These are phyloP conservation scores for Epichloe gansuensis DNA, from an alignment of 2,329 filamentous ascomycete species.

Conservation along the genomic window DNA sequence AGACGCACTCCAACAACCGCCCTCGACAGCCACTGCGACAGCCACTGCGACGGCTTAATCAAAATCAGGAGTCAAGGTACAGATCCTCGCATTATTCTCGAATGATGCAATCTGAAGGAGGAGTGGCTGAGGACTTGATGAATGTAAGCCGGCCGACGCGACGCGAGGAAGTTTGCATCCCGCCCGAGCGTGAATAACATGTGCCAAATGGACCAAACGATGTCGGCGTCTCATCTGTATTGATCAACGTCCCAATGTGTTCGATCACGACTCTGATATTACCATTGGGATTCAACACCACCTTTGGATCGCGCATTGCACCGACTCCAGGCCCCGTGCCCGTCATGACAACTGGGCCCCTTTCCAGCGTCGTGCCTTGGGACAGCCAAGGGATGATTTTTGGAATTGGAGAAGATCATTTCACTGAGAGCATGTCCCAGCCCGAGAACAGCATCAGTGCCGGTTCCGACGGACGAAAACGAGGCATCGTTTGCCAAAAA, in stretches of 20 bases:
- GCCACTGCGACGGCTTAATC: too few relatives aligned
- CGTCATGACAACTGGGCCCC: constrained; percentile 51
- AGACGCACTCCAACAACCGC: too few relatives aligned
- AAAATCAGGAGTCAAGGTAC: too few relatives aligned
- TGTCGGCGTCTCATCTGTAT: constrained; percentile 9
- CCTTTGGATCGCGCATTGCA: constrained; percentile 25
- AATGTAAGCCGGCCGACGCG: too few relatives aligned
- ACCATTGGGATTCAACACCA: constrained; percentile 24
- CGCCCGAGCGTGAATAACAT: too few relatives aligned
- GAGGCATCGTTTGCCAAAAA: not conserved
- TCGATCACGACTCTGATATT: constrained; percentile 27
- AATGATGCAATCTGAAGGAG: too few relatives aligned
- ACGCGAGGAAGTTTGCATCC: too few relatives aligned
- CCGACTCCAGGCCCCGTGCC: constrained; percentile 39
- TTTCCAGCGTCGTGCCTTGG: constrained; percentile 46
- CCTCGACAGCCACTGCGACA: too few relatives aligned
- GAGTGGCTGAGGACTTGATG: too few relatives aligned
- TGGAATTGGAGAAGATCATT: constrained; percentile 46
- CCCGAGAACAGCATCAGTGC: not conserved
- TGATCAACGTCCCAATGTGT: constrained; percentile 24
- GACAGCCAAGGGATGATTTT: constrained; percentile 45
- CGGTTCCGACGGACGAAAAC: not conserved
- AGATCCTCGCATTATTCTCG: too few relatives aligned
- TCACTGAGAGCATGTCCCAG: constrained; percentile 11
- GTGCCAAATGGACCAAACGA: too few relatives aligned